Percentiles rank a stretch among this genome's conserved stretches.
Conservation (phyloP, 108 stramenopile species). For the Skeletonema grethae region DNA sequence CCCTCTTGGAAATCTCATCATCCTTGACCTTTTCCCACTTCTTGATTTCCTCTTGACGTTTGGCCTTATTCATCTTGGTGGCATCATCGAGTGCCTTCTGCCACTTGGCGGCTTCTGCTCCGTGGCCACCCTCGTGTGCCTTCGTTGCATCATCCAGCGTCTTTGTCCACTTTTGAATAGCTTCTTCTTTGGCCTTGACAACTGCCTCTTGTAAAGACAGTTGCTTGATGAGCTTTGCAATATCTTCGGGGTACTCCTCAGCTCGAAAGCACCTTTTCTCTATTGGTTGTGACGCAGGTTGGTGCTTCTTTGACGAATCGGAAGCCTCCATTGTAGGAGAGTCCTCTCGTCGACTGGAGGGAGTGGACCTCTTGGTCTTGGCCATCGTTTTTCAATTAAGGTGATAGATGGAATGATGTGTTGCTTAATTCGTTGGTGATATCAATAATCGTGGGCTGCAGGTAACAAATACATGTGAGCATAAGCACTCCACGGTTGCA, state of each 20-base stretch:
- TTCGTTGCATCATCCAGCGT: not conserved
- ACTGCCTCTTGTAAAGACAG: not conserved
- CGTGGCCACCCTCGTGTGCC: not conserved
- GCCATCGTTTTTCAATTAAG: not conserved
- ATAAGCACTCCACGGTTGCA: too few species aligned
- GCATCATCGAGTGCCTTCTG: not conserved
- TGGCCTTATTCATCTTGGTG: not conserved
- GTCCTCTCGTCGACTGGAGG: not conserved
- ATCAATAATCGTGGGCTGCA: too few species aligned
- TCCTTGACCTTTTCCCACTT: not conserved
- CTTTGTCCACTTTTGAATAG: not conserved
- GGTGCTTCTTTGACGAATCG: too few species aligned
- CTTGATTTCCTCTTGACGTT: not conserved
- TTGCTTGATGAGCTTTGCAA: not conserved
- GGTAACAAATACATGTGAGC: too few species aligned
- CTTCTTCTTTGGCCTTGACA: not conserved
- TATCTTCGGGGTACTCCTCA: not conserved
- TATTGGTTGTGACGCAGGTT: not conserved
- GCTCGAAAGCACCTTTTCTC: not conserved
- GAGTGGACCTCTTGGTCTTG: not conserved
- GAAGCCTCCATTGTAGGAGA: not conserved
- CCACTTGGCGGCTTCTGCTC: not conserved
- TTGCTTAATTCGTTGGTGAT: not conserved
- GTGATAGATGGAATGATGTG: not conserved
- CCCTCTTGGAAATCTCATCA: not conserved